A percentile compares a stretch with the other conserved stretches of the same genome.
phyloP scores from a whole-genome alignment of 2,329 filamentous ascomycete species.

The Dothideomycetes sp. region DNA sequence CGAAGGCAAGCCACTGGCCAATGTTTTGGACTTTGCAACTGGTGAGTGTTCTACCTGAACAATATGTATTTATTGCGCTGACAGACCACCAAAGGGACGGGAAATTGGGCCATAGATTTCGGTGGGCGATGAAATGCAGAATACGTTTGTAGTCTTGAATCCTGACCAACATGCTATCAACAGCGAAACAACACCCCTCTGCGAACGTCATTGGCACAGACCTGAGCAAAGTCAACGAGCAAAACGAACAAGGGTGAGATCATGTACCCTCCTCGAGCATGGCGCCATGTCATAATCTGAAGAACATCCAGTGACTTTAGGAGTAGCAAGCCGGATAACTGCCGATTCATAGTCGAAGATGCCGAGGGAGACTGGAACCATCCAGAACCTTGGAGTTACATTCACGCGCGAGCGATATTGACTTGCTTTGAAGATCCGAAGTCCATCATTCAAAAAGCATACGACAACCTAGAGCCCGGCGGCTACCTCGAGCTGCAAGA shows the following conservation, averaged over 20 bases:
- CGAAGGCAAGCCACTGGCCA: background rate
- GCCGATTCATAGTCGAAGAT: conserved; percentile 20
- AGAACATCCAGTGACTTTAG: background rate
- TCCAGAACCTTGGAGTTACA: background rate
- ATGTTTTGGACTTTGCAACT: conserved; percentile 5
- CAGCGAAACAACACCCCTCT: conserved; percentile 1
- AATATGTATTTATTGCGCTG: no score
- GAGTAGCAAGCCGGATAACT: conserved; percentile 5
- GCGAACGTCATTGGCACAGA: conserved; percentile 10
- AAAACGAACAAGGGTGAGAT: conserved; percentile 1
- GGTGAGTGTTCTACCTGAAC: background rate
- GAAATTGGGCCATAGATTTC: conserved; percentile 9
- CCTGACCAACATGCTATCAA: no score
- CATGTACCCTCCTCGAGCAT: no score
- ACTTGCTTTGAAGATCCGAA: conserved; percentile 3
- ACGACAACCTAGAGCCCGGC: conserved; percentile 11
- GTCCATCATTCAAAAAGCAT: conserved; percentile 2
- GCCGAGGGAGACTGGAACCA: conserved; percentile 17
- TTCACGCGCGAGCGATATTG: conserved; percentile 3
- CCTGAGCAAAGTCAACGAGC: conserved; percentile 7
- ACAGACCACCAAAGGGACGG: no score
- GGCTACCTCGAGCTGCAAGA: conserved; percentile 21
- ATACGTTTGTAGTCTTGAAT: no score
- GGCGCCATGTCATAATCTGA: no score
- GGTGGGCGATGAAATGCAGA: background rate